phyloP scores from a whole-genome alignment of 1,284 basidiomycete species.

The Thelephora terrestris region DNA sequence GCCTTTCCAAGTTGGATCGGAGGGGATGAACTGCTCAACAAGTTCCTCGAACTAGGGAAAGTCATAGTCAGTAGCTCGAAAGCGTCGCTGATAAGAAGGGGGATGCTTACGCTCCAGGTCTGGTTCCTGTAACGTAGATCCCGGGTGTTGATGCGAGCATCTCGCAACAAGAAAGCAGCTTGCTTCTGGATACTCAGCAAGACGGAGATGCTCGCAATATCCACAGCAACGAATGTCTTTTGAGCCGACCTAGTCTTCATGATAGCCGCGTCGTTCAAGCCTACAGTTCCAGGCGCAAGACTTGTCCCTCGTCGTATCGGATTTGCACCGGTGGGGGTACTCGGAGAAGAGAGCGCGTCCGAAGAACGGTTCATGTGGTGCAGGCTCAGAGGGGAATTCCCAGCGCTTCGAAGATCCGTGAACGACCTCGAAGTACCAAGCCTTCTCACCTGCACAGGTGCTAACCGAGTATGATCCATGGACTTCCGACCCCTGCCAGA shows the following conservation, averaged over 20 bases:
- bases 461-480: slow-evolving; percentile 16
- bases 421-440: slow-evolving; percentile 58
- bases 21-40: slow-evolving; percentile 72
- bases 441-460: slow-evolving; percentile 33
- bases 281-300: slow-evolving; percentile 10
- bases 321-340: slow-evolving; percentile 9
- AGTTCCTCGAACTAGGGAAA: slow-evolving; percentile 64
- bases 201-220: slow-evolving; percentile 63
- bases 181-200: slow-evolving; percentile 62
- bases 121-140: slow-evolving; percentile 79
- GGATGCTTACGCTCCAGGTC: slow-evolving; percentile 67
- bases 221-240: slow-evolving; percentile 79
- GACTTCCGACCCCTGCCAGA: slow-evolving; percentile 13
- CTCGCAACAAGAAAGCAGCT: slow-evolving; percentile 61
- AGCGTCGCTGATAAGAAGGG: neutral
- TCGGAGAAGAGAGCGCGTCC: slow-evolving; percentile 12
- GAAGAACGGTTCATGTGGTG: slow-evolving; percentile 22
- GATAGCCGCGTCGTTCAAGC: slow-evolving; percentile 37
- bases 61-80: slow-evolving; percentile 4
- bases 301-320: slow-evolving; percentile 6
- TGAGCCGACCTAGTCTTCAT: slow-evolving; percentile 72
- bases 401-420: slow-evolving; percentile 50
- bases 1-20: slow-evolving; percentile 64
- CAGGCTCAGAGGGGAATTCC: slow-evolving; percentile 24
- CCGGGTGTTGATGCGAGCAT: slow-evolving; percentile 63